Evolutionary conservation across 2,329 filamentous ascomycete genomes (phyloP).

Genomic region (Lecanicillium sp.): DNA sequence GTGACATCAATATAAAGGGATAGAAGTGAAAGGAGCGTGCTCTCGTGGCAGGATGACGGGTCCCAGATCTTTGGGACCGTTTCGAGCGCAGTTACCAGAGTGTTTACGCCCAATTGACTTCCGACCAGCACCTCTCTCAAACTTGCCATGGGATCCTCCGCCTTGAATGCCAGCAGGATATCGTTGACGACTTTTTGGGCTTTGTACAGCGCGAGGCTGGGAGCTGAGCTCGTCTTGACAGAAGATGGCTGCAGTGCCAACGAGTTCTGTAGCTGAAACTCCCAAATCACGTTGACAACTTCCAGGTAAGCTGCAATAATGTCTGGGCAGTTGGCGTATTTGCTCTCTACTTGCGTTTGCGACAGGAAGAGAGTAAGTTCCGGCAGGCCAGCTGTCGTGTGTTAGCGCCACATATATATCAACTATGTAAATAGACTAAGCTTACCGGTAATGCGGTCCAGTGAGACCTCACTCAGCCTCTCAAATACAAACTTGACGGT

Average conservation of each 20-base stretch:
- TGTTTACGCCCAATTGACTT: conserved; percentile 21
- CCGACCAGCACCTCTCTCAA: conserved; percentile 21
- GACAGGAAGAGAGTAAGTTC: conserved; percentile 22
- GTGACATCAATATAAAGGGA: conserved; percentile 36
- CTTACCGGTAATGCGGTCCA: conserved; percentile 35
- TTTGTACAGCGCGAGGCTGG: conserved; percentile 30
- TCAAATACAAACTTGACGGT: conserved; percentile 50
- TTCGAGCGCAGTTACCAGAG: conserved; percentile 32
- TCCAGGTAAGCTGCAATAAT: conserved; percentile 38
- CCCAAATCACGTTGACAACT: conserved; percentile 34
- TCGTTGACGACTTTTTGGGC: conserved; percentile 28
- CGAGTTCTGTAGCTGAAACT: conserved; percentile 16
- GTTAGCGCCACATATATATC: conserved; percentile 10
- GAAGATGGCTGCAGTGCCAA: conserved; percentile 12
- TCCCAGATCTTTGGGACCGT: conserved; percentile 23
- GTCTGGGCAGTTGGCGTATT: conserved; percentile 27
- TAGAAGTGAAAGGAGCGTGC: conserved; percentile 25
- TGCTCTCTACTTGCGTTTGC: conserved; percentile 15
- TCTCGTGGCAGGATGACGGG: conserved; percentile 14
- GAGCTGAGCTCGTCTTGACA: conserved; percentile 13
- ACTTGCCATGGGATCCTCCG: conserved; percentile 13
- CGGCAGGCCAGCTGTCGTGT: conserved; percentile 20
- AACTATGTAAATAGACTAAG: conserved; percentile 6
- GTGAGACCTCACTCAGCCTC: conserved; percentile 39
- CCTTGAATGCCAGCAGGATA: conserved; percentile 24